Percentiles rank a stretch among this genome's conserved stretches.
Conservation (phyloP, 805 yeast species). For the Spathaspora boniae region DNA sequence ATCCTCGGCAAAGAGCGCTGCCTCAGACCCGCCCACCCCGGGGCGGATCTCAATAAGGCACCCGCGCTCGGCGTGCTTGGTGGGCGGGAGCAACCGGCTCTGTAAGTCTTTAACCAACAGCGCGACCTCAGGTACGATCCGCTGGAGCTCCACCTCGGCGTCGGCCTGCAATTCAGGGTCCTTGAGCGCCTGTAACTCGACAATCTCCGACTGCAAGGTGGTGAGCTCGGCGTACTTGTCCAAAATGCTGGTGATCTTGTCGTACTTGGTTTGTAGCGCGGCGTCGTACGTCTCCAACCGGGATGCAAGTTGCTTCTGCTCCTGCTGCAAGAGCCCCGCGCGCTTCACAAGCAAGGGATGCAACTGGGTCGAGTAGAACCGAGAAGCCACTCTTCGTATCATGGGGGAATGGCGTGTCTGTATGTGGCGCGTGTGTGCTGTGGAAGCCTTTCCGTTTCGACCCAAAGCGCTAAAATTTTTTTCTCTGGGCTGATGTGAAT, state of each 20-base stretch:
- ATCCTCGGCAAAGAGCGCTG: slow-evolving; percentile 81
- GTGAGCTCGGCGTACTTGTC: slow-evolving; percentile 29
- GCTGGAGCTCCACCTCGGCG: slow-evolving; percentile 58
- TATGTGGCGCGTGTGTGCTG: too few species aligned
- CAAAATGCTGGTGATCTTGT: slow-evolving; percentile 27
- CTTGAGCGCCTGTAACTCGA: slow-evolving; percentile 23
- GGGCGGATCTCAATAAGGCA: slow-evolving; percentile 86
- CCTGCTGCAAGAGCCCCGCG: slow-evolving; percentile 29
- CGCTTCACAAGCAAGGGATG: slow-evolving; percentile 40
- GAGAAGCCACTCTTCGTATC: too few species aligned
- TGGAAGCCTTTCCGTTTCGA: too few species aligned
- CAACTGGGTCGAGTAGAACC: too few species aligned
- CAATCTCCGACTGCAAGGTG: slow-evolving; percentile 21
- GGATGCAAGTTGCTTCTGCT: slow-evolving; percentile 22
- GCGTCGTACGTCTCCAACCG: slow-evolving; percentile 30
- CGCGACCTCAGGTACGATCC: slow-evolving; percentile 43
- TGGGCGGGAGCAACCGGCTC: slow-evolving; percentile 65
- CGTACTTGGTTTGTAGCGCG: slow-evolving; percentile 29
- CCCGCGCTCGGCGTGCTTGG: slow-evolving; percentile 70
- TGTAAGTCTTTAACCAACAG: slow-evolving; percentile 46
- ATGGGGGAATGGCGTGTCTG: too few species aligned
- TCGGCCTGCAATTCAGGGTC: slow-evolving; percentile 47
- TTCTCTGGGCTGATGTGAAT: too few species aligned
- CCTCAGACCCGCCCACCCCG: slow-evolving; percentile 95
- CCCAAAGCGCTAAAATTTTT: too few species aligned